Base-by-base conservation (phyloP, 108 stramenopile genomes). In the Cyclotella sp. region DNA sequence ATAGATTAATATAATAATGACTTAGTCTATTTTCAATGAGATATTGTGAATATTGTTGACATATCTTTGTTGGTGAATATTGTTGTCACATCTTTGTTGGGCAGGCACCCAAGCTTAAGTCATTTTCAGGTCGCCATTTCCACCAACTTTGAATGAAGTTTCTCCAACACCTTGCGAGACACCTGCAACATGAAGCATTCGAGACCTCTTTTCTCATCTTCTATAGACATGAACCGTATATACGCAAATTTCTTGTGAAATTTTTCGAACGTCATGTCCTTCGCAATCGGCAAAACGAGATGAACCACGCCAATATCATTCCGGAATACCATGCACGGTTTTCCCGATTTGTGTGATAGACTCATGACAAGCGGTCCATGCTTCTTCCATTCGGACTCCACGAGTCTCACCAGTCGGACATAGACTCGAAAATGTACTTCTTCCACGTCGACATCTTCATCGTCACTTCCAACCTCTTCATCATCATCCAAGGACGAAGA, bases 171-270 rank as follows among this genome's bases (percentile, higher is more conserved):
- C 29, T 39, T 61, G 3, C 4, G 30, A 39, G 60, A 39, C 34
- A 61, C 60, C n/a, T 61, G 29, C 15, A 61, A 12, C 60, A 61
- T 61, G 34, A 61, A 61, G 30, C 30, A 61, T 30, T 61, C 60
- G 0, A 61, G 15, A 16, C 60, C 60, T 34, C n/a, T 39, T 3
- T 13, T 21, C 34, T 61, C 60, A 21, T 39, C 29, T 14, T 39
- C 30, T 13, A 61, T 14, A 12, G 60, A 39, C 12, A 39, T 30
- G 34, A 61, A 61, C 29, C 60, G 3, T 34, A 61, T 61, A 39
- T n/a, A 61, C 24, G 11, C 47, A 49, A 3, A n/a, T 49, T 61
- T 61, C 18, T 61, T n/a, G 3, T 61, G 9, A 1, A 61, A 29
- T 34, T 30, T 61, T 2, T 61, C 60, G 14, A 61, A 61, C 34